Evolutionary conservation across 1,139 yeast species (phyloP).

Genomic region (Geotrichum phurueaensis): DNA sequence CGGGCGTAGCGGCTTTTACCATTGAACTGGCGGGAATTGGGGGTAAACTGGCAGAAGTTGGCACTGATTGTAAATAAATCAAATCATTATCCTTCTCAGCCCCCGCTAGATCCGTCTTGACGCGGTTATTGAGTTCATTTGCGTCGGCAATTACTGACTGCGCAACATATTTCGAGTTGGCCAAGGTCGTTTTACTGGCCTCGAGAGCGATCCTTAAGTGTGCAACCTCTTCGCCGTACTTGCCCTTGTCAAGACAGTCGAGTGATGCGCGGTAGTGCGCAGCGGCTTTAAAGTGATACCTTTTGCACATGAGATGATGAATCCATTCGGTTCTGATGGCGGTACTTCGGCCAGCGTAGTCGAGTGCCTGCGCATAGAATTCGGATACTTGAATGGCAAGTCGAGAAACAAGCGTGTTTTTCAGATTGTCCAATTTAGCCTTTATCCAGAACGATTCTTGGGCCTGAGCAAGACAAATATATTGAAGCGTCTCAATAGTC

Average conservation of each 20-base stretch:
- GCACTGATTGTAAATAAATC: constrained; percentile 64
- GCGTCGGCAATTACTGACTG: constrained; percentile 44
- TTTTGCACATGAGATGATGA: constrained; percentile 53
- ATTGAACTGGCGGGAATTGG: constrained; percentile 44
- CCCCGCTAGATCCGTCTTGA: constrained; percentile 44
- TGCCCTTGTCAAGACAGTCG: constrained; percentile 43
- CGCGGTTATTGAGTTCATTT: constrained; percentile 42
- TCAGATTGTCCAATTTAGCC: constrained; percentile 50
- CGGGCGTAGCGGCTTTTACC: constrained; percentile 48
- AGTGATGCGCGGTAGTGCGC: constrained; percentile 58
- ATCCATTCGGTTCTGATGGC: constrained; percentile 58
- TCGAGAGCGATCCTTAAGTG: constrained; percentile 44
- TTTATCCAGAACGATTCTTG: constrained; percentile 83
- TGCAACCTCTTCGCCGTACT: constrained; percentile 69
- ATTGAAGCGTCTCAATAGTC: constrained; percentile 41
- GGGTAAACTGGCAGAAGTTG: constrained; percentile 42
- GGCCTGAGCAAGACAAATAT: constrained; percentile 73
- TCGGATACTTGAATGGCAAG: constrained; percentile 58
- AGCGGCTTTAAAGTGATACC: constrained; percentile 61
- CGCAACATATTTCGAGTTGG: constrained; percentile 40
- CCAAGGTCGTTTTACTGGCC: constrained; percentile 24
- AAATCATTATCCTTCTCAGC: constrained; percentile 79
- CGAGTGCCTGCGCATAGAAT: constrained; percentile 48
- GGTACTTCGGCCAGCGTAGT: constrained; percentile 45
- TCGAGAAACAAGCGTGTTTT: constrained; percentile 57